A percentile compares a stretch with the other conserved stretches of the same genome.
These are phyloP conservation scores for Protomyces inouyei DNA, from an alignment of 1,139 yeast genomes.

Conservation along the genomic window DNA sequence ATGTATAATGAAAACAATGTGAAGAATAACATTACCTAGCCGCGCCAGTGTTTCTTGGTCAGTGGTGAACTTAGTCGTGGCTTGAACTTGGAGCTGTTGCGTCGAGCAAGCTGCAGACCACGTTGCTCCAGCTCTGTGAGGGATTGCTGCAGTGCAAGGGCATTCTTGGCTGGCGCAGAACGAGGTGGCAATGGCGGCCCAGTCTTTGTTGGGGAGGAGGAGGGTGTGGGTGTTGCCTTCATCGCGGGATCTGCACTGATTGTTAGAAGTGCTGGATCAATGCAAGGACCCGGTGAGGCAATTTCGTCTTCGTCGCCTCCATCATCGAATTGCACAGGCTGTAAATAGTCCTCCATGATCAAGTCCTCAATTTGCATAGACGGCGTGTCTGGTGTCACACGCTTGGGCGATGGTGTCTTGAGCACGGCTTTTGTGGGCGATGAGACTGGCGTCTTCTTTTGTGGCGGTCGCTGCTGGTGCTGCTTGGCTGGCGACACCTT, in stretches of 20 bases:
- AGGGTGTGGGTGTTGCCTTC: neutral
- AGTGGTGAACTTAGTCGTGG: conserved; percentile 18
- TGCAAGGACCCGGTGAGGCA: neutral
- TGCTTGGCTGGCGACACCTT: neutral
- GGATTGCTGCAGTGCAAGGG: neutral
- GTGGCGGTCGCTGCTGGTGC: neutral
- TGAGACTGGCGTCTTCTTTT: neutral
- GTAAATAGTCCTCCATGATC: neutral
- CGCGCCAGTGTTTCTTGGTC: conserved; percentile 15
- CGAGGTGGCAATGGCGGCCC: neutral
- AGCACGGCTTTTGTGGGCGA: neutral
- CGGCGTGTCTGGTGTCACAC: neutral
- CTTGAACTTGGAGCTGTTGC: conserved; percentile 18
- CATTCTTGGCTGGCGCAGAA: neutral
- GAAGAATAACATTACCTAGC: neutral
- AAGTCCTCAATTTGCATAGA: neutral
- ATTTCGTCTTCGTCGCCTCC: neutral
- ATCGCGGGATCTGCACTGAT: neutral
- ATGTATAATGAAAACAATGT: neutral
- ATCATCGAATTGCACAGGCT: neutral
- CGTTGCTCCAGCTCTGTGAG: conserved; percentile 3
- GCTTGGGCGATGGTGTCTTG: neutral
- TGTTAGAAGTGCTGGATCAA: neutral
- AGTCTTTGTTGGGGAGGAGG: neutral
- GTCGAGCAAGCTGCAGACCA: conserved; percentile 8